Conservation (phyloP, 306 rosid genomes). For the Crotalaria pallida region DNA sequence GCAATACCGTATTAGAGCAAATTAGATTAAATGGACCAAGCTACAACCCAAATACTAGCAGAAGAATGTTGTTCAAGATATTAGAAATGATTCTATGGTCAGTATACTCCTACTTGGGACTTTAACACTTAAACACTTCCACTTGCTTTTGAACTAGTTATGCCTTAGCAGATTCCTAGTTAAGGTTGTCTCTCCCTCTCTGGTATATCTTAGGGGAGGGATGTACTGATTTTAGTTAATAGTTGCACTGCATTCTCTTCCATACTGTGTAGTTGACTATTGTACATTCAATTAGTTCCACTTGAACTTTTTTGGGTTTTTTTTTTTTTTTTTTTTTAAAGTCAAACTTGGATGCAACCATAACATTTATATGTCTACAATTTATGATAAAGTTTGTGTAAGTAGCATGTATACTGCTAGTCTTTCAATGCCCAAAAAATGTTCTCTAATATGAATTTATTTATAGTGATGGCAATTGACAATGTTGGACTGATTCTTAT, state of each 20-base stretch:
- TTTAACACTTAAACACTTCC: too few species aligned
- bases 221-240: too few species aligned
- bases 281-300: neutral
- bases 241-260: too few species aligned
- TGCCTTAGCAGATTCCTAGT: neutral
- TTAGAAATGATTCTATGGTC: too few species aligned
- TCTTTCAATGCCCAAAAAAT: neutral
- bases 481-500: neutral
- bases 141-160: neutral
- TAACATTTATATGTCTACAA: neutral
- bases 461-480: neutral
- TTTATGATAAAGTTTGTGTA: neutral
- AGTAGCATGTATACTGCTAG: neutral
- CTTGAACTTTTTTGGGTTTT: neutral
- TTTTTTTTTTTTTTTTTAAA: too few species aligned
- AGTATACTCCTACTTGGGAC: too few species aligned
- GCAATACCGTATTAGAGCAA: too few species aligned
- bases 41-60: too few species aligned
- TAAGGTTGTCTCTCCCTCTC: neutral
- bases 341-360: conserved; percentile 11
- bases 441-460: neutral
- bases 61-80: too few species aligned
- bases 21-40: too few species aligned
- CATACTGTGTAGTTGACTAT: too few species aligned
- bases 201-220: neutral